Conservation (phyloP, 116 monocot species). For the Dioscorea cayenensis region DNA sequence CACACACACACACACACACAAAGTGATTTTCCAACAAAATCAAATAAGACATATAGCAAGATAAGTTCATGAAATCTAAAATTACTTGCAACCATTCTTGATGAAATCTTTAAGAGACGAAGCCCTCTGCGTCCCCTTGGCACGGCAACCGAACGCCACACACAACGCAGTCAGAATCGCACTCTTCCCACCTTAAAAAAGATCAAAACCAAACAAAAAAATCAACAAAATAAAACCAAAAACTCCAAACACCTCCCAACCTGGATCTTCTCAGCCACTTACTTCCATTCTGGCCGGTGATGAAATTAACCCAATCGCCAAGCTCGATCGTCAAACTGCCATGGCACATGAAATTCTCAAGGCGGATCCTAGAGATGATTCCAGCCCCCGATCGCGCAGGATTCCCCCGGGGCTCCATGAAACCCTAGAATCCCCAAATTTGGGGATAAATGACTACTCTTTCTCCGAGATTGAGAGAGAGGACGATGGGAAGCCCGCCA, state of each 20-base stretch:
- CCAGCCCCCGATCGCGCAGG: conserved; percentile 36
- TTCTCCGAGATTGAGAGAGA: background rate
- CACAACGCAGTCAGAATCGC: conserved; percentile 88
- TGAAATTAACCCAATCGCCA: conserved; percentile 86
- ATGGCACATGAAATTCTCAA: conserved; percentile 99
- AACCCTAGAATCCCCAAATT: conserved; percentile 9
- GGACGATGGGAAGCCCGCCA: background rate
- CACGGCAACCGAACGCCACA: conserved; percentile 88
- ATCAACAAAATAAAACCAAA: background rate
- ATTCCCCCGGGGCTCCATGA: background rate
- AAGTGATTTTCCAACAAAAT: background rate
- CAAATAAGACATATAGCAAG: too few relatives aligned
- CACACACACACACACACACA: too few relatives aligned
- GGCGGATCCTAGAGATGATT: conserved; percentile 60
- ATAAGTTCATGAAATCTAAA: background rate
- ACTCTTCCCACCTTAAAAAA: conserved; percentile 77
- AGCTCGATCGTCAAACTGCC: conserved; percentile 73
- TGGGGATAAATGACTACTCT: background rate
- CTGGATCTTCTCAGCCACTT: background rate
- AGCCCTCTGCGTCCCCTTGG: conserved; percentile 82
- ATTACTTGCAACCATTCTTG: conserved; percentile 93
- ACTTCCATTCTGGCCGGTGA: conserved; percentile 99
- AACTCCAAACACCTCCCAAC: background rate
- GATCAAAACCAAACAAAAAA: background rate
- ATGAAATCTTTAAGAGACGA: conserved; percentile 87